Conservation (phyloP, 164 flowering plant genomes). For the Paratinospora sagittata region DNA sequence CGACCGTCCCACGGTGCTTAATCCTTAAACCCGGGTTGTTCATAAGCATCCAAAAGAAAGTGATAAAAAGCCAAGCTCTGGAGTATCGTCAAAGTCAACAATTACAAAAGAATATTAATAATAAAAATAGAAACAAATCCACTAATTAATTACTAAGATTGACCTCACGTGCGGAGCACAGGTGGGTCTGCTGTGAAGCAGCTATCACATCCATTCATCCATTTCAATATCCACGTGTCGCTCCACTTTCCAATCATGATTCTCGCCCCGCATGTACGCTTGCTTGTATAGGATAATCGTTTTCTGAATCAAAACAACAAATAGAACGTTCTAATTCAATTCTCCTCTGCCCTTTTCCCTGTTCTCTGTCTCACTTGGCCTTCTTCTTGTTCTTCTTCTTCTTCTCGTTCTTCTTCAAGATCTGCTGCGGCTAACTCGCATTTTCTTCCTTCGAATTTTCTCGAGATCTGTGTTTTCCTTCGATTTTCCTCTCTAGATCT, state of each 20-base stretch:
- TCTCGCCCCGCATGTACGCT: background rate
- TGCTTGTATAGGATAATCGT: background rate
- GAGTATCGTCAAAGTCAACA: background rate
- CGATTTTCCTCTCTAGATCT: background rate
- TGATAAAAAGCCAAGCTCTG: background rate
- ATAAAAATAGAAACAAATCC: background rate
- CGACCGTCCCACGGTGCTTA: no score
- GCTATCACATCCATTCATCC: background rate
- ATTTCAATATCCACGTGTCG: background rate
- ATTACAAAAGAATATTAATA: background rate
- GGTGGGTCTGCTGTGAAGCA: background rate
- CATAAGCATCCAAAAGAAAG: background rate
- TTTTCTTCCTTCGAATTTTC: background rate
- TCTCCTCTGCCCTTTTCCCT: background rate
- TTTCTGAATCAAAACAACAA: background rate
- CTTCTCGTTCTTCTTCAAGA: background rate
- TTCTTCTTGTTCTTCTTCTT: background rate
- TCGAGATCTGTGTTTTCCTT: background rate
- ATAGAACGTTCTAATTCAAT: background rate
- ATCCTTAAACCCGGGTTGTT: no score
- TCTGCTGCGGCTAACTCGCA: background rate
- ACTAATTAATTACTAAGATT: background rate
- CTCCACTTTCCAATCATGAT: background rate
- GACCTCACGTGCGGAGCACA: background rate
- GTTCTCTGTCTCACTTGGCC: background rate